Conservation (phyloP, 768 basidiomycete species). For the Sarcomyxa edulis region DNA sequence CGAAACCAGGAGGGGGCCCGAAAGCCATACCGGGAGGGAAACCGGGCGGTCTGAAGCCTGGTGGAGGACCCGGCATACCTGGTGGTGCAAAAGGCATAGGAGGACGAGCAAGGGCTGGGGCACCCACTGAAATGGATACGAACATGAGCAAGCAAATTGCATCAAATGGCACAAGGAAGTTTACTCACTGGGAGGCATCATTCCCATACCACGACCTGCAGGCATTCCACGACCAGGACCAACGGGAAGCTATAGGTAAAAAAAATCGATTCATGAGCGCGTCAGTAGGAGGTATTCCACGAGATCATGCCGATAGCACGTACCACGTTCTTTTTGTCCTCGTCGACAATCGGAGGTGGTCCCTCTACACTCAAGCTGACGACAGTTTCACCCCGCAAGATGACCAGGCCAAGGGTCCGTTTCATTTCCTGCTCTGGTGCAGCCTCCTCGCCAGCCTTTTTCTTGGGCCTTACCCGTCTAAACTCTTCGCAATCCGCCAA, state of each 20-base stretch:
- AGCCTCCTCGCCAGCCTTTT: conserved; percentile 78
- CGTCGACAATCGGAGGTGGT: conserved; percentile 86
- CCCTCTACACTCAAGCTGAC: conserved; percentile 95
- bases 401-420: conserved; percentile 92
- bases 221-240: conserved; percentile 95
- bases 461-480: conserved; percentile 86
- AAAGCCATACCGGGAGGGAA: conserved; percentile 81
- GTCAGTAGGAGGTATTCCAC: conserved; percentile 2
- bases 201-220: conserved; percentile 95
- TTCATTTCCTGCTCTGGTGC: conserved; percentile 91
- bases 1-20: conserved; percentile 77
- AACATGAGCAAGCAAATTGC: conserved; percentile 11
- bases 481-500: conserved; percentile 99
- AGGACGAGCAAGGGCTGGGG: conserved; percentile 57
- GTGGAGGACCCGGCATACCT: conserved; percentile 84
- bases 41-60: conserved; percentile 80
- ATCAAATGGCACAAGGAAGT: conserved; percentile 5
- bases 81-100: conserved; percentile 65
- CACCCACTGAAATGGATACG: conserved; percentile 41
- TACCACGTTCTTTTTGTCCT: conserved; percentile 82
- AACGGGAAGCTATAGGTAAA: conserved; percentile 55
- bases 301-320: conserved; percentile 21
- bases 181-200: conserved; percentile 79
- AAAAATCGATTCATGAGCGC: not conserved
- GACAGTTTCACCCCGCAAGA: conserved; percentile 93